These are phyloP conservation scores for Pseudonitzschia pungens DNA, from an alignment of 108 stramenopile species.

Conservation along the genomic window DNA sequence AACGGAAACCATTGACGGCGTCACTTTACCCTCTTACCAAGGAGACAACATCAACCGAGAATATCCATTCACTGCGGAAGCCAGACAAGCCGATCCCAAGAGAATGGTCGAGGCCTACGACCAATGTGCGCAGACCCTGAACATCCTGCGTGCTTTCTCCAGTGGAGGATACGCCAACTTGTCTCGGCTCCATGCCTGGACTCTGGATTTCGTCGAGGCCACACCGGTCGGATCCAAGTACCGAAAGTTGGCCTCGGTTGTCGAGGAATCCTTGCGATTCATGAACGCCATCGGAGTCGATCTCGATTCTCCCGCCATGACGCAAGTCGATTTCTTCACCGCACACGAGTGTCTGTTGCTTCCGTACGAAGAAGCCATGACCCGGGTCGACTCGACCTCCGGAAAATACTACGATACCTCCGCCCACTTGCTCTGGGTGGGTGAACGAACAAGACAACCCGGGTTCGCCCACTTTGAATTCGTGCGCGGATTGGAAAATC, in stretches of 20 bases:
- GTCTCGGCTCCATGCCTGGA: slow-evolving; percentile 94
- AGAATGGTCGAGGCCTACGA: slow-evolving; percentile 91
- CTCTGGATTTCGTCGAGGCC: slow-evolving; percentile 96
- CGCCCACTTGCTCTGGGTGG: slow-evolving; percentile 99
- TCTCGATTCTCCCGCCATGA: slow-evolving; percentile 79
- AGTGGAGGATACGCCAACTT: slow-evolving; percentile 97
- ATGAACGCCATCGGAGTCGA: slow-evolving; percentile 98
- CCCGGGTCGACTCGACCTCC: slow-evolving; percentile 92
- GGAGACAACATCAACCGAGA: slow-evolving; percentile 97
- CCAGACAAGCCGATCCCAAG: slow-evolving; percentile 80
- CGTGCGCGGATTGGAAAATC: slow-evolving; percentile 95
- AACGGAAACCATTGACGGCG: slow-evolving; percentile 83
- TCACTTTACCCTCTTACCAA: slow-evolving; percentile 91
- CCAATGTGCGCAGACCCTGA: slow-evolving; percentile 94
- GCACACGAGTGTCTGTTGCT: slow-evolving; percentile 98
- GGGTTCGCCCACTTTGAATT: slow-evolving; percentile 98
- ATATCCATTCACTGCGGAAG: slow-evolving; percentile 90
- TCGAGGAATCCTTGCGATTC: slow-evolving; percentile 94
- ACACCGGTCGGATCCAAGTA: slow-evolving; percentile 58
- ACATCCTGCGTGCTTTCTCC: slow-evolving; percentile 94
- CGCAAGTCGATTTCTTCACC: slow-evolving; percentile 92
- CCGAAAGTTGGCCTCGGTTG: slow-evolving; percentile 89
- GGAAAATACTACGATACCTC: slow-evolving; percentile 97
- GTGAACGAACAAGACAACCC: slow-evolving; percentile 97
- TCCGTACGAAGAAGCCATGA: slow-evolving; percentile 97